Evolutionary conservation across 2,329 filamentous ascomycete species (phyloP).

Genomic region (Hymenoscyphus fructigenus): DNA sequence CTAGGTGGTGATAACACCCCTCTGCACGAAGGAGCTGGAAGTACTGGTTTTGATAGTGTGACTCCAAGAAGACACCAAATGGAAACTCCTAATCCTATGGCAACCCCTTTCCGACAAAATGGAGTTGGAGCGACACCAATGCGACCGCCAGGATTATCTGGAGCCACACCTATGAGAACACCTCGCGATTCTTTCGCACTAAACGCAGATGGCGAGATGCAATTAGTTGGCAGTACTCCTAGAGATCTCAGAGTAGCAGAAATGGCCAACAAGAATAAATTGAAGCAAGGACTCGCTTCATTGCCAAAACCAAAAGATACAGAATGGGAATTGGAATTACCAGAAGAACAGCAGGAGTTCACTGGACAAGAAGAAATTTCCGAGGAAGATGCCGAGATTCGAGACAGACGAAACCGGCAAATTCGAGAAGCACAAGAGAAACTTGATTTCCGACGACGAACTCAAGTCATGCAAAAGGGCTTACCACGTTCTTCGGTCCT

Average conservation of each 20-base stretch:
- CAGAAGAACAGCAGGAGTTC: conserved; percentile 73
- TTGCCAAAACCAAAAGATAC: conserved; percentile 90
- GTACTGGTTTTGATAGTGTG: conserved; percentile 85
- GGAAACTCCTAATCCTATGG: conserved; percentile 93
- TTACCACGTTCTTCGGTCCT: conserved; percentile 75
- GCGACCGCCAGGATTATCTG: conserved; percentile 58
- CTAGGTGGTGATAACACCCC: conserved; percentile 93
- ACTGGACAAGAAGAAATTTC: conserved; percentile 48
- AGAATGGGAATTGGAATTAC: conserved; percentile 91
- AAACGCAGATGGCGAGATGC: conserved; percentile 68
- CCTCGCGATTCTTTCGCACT: conserved; percentile 85
- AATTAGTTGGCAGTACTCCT: conserved; percentile 71
- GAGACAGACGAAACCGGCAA: conserved; percentile 75
- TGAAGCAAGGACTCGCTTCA: conserved; percentile 73
- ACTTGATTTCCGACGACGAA: conserved; percentile 78
- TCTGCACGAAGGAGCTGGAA: conserved; percentile 75
- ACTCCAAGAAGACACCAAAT: conserved; percentile 77
- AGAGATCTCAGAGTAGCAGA: conserved; percentile 73
- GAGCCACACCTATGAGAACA: conserved; percentile 82
- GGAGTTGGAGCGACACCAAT: conserved; percentile 67
- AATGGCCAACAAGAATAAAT: conserved; percentile 63
- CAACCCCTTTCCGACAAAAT: conserved; percentile 76
- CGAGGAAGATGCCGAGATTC: conserved; percentile 65
- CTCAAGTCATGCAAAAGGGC: conserved; percentile 84
- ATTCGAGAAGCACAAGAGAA: conserved; percentile 66